Base-by-base conservation (phyloP, 2,329 filamentous ascomycete genomes). In the Microdochium bolleyi region DNA sequence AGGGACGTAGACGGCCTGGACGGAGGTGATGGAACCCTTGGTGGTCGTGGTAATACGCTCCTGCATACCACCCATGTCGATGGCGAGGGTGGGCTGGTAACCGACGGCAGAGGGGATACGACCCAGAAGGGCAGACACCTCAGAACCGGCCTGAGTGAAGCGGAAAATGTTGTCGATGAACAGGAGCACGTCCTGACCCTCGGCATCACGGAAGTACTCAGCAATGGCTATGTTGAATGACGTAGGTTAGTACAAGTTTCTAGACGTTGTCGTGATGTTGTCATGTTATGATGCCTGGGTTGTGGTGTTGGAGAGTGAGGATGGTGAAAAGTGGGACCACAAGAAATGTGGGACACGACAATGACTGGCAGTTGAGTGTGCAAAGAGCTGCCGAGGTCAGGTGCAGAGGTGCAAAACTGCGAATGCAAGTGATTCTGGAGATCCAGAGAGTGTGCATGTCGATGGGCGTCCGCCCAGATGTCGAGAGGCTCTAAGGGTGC, bases 81-180 rank as follows among this genome's bases (percentile, higher is more conserved):
- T 89, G 79, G 92, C 92, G 69, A 96, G 89, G 66, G 92, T 96
- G 72, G 92, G 92, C 78, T 96, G 94, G 85, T 99, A 99, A 87
- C 94, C 94, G 88, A 99, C 94, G 73, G 94, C 94, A 83, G 94
- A 99, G 77, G 94, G 94, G 70, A 99, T 99, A 91, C 94, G 92
- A 83, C 94, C 94, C 62, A 99, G 84, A 73, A 99, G 85, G 70
- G 94, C 94, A 81, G 92, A 97, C 85, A 99, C 94, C 81, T 99
- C 94, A 69, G 94, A 97, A 92, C 94, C 94, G 74, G 94, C 94
- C 81, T 97, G 92, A 63, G 92, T 96, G 85, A 97, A 97, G 71
- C 94, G 88, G 90, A 96, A 97, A 79, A 99, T 97, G 85, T 99
- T 99, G 88, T 99, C 94, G 75, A 97, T 97, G 84, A 97, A 96